These are phyloP conservation scores for Przewalskia tangutica DNA, from an alignment of 257 asterid genomes.

Conservation along the genomic window DNA sequence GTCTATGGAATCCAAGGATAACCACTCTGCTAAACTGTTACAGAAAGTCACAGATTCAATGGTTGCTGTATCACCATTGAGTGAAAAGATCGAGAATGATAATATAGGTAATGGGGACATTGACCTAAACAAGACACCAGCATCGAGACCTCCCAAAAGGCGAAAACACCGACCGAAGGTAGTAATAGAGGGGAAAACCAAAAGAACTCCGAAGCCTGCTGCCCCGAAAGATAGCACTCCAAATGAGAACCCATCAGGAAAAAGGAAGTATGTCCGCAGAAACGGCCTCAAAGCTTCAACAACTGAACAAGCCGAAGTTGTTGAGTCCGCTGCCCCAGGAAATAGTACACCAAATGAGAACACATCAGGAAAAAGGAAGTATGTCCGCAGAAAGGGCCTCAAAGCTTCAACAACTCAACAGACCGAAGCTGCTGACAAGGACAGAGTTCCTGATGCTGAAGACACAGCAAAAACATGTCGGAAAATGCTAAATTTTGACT, in stretches of 20 bases:
- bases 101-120: slow-evolving; percentile 31
- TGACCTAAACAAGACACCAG: slow-evolving; percentile 69
- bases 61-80: slow-evolving; percentile 18
- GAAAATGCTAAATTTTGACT: slow-evolving; percentile 50
- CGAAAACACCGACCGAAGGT: slow-evolving; percentile 90
- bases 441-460: slow-evolving; percentile 17
- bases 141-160: slow-evolving; percentile 53
- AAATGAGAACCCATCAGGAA: slow-evolving; percentile 28
- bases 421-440: slow-evolving; percentile 19
- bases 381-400: slow-evolving; percentile 31
- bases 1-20: slow-evolving; percentile 17
- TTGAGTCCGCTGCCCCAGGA: slow-evolving; percentile 26
- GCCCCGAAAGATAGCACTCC: slow-evolving; percentile 20
- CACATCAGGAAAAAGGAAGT: slow-evolving; percentile 47
- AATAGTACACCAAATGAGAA: slow-evolving; percentile 25
- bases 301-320: slow-evolving; percentile 19
- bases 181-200: slow-evolving; percentile 61
- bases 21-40: slow-evolving; percentile 15
- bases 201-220: slow-evolving; percentile 44
- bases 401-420: slow-evolving; percentile 25
- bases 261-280: slow-evolving; percentile 56
- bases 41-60: slow-evolving; percentile 15
- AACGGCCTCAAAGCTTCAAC: slow-evolving; percentile 27
- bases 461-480: slow-evolving; percentile 45
- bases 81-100: slow-evolving; percentile 21